These are phyloP conservation scores for Iris macrosiphon DNA, from an alignment of 106 monocot species.

Conservation along the genomic window DNA sequence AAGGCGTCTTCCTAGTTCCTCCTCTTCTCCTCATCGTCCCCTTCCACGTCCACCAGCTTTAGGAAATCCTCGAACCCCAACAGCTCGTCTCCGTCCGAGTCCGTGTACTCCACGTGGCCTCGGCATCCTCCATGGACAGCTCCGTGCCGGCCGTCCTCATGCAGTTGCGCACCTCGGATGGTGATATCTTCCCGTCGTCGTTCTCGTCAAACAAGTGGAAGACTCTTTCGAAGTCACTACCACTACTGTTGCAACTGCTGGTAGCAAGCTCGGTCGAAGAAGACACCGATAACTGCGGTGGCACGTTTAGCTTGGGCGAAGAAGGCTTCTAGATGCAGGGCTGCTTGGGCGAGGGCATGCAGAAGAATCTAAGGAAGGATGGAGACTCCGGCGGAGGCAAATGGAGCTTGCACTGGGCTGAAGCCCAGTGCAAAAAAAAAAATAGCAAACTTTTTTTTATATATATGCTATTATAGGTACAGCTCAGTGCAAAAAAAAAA, in stretches of 20 bases:
- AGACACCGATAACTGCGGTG: no score
- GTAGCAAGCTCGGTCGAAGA: background rate
- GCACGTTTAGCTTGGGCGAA: no score
- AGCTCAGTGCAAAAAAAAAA: no score
- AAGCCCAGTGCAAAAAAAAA: no score
- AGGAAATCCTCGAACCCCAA: constrained; percentile 32
- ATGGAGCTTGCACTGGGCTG: no score
- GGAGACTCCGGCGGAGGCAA: no score
- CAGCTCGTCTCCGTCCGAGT: constrained; percentile 38
- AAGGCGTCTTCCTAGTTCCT: constrained; percentile 21
- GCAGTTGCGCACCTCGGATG: constrained; percentile 24
- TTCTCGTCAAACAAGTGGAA: constrained; percentile 30
- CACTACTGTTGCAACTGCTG: background rate
- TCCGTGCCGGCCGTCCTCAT: constrained; percentile 29
- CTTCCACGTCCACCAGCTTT: constrained; percentile 25
- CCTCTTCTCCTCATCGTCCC: constrained; percentile 20
- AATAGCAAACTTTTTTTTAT: no score
- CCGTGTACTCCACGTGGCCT: constrained; percentile 23
- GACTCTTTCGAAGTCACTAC: constrained; percentile 16
- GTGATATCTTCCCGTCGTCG: constrained; percentile 40
- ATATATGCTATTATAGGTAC: no score
- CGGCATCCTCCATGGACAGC: constrained; percentile 31
- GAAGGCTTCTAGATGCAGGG: no score
- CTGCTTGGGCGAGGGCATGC: no score
- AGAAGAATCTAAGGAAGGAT: no score